phyloP scores from a whole-genome alignment of 768 basidiomycete species.

The Astraeus odoratus region DNA sequence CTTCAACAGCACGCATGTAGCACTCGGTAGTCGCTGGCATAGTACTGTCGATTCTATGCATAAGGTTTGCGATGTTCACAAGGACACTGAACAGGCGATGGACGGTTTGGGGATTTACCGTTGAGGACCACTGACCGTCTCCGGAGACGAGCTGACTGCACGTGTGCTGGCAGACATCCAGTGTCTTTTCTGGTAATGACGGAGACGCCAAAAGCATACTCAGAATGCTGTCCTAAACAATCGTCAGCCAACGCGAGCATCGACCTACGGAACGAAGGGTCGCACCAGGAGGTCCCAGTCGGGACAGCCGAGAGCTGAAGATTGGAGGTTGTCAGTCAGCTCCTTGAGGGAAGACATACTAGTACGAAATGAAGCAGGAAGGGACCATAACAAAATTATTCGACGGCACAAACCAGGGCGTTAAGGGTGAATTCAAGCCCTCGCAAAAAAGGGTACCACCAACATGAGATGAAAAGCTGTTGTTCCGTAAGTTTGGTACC shows the following conservation, averaged over 20 bases:
- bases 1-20: conserved; percentile 37
- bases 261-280: conserved; percentile 4
- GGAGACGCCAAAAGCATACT: conserved; percentile 20
- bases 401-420: neutral
- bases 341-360: conserved; percentile 21
- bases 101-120: conserved; percentile 24
- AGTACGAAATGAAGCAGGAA: conserved; percentile 4
- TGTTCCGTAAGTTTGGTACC: conserved; percentile 26
- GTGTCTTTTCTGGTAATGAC: conserved; percentile 23
- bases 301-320: conserved; percentile 17
- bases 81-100: conserved; percentile 41
- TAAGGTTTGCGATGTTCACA: conserved; percentile 34
- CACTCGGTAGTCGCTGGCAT: conserved; percentile 28
- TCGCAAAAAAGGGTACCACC: conserved; percentile 12
- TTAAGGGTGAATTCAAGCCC: neutral
- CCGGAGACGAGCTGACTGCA: conserved; percentile 26
- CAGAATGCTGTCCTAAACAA: conserved; percentile 19
- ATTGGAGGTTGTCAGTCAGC: conserved; percentile 19
- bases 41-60: conserved; percentile 22
- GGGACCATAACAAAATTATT: conserved; percentile 3
- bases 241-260: conserved; percentile 8
- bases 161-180: conserved; percentile 26
- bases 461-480: conserved; percentile 14
- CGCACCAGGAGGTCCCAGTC: conserved; percentile 28
- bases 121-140: conserved; percentile 17